phyloP scores from a whole-genome alignment of 2,329 filamentous ascomycete species.

The Ascosphaera apis region DNA sequence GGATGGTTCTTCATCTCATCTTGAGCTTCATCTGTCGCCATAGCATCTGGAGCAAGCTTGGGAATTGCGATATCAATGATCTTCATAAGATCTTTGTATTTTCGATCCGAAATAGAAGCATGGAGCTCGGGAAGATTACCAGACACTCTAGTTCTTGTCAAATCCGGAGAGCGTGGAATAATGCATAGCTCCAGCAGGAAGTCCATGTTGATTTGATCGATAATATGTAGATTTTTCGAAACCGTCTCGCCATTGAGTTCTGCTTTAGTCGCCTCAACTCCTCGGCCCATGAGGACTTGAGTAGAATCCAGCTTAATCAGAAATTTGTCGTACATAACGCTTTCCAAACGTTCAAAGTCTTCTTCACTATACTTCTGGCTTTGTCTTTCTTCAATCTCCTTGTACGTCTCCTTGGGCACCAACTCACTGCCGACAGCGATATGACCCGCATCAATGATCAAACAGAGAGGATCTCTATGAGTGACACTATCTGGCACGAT shows the following conservation, averaged over 20 bases:
- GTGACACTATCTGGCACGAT: conserved; percentile 91
- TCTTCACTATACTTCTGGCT: conserved; percentile 67
- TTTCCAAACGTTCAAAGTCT: conserved; percentile 70
- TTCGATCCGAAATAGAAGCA: conserved; percentile 74
- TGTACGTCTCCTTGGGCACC: conserved; percentile 74
- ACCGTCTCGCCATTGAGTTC: conserved; percentile 50
- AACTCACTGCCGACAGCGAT: conserved; percentile 85
- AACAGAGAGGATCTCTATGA: conserved; percentile 53
- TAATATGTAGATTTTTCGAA: conserved; percentile 56
- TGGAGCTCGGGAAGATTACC: conserved; percentile 83
- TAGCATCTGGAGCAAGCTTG: conserved; percentile 38
- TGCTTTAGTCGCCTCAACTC: conserved; percentile 68
- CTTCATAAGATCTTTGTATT: conserved; percentile 94
- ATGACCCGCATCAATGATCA: conserved; percentile 91
- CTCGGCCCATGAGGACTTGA: conserved; percentile 83
- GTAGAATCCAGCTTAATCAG: conserved; percentile 80
- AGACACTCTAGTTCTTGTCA: conserved; percentile 78
- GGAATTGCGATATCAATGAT: conserved; percentile 89
- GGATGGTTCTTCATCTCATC: conserved; percentile 15
- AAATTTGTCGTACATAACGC: conserved; percentile 95
- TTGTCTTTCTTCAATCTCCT: conserved; percentile 77
- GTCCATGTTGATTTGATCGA: conserved; percentile 93
- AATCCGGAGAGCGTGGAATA: conserved; percentile 77
- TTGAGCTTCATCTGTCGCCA: conserved; percentile 10
- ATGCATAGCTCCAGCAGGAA: conserved; percentile 95